phyloP scores from a whole-genome alignment of 306 rosid species.

The Prunus davidiana region DNA sequence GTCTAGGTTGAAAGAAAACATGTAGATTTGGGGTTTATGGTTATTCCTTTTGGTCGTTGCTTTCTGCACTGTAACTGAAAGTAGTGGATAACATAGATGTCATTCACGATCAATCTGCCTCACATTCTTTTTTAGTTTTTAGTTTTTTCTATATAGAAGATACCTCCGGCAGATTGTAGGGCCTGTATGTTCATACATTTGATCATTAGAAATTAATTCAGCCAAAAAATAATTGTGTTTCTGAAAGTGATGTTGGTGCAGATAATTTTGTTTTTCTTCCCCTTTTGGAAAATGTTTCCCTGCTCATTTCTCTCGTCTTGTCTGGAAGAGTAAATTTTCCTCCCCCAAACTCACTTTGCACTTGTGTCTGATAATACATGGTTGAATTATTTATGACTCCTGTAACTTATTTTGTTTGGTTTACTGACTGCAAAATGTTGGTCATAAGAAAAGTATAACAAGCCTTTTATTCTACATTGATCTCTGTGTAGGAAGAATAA shows the following conservation, averaged over 20 bases:
- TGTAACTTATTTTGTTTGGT: no score
- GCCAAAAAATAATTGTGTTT: neutral
- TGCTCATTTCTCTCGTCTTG: no score
- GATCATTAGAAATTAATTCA: conserved; percentile 31
- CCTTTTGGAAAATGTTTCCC: neutral
- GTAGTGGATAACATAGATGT: conserved; percentile 30
- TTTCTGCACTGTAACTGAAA: conserved; percentile 38
- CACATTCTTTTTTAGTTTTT: conserved; percentile 22
- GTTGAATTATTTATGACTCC: no score
- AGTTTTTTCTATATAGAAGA: conserved; percentile 10
- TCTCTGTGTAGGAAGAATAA: no score
- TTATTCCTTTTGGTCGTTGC: conserved; percentile 41
- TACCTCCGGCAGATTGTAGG: conserved; percentile 33
- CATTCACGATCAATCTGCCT: conserved; percentile 25
- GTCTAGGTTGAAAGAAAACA: conserved; percentile 67
- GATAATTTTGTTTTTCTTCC: neutral
- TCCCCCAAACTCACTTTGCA: neutral
- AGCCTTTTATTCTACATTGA: no score
- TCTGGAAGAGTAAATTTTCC: no score
- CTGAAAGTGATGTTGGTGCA: neutral
- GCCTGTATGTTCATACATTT: conserved; percentile 55
- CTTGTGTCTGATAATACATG: no score
- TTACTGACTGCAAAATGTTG: no score
- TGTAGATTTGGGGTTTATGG: conserved; percentile 7
- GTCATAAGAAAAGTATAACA: no score